These are phyloP conservation scores for Neolentinus lepideus DNA, from an alignment of 1,284 basidiomycete species.

Conservation along the genomic window DNA sequence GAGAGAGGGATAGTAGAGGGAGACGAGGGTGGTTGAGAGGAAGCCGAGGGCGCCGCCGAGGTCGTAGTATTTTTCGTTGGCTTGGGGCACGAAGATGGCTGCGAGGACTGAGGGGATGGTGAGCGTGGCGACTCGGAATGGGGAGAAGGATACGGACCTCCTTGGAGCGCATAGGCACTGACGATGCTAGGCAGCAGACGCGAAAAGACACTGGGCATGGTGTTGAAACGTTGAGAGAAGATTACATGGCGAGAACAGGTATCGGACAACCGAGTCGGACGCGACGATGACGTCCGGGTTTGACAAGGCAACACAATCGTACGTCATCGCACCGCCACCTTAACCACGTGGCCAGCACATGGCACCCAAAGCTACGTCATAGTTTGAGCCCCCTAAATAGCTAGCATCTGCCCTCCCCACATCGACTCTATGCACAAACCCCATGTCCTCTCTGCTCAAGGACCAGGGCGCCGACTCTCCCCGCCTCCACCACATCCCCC, in stretches of 20 bases:
- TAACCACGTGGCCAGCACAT: neutral
- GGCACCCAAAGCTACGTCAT: neutral
- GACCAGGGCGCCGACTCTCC: neutral
- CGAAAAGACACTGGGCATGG: constrained; percentile 26
- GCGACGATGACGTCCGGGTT: no score
- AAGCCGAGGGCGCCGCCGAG: constrained; percentile 62
- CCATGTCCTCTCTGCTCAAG: neutral
- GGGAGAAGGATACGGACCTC: constrained; percentile 16
- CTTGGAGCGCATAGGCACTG: constrained; percentile 31
- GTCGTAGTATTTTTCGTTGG: constrained; percentile 53
- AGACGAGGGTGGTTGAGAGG: constrained; percentile 53
- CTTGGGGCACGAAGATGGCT: constrained; percentile 47
- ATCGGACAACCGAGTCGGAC: no score
- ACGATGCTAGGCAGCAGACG: constrained; percentile 26
- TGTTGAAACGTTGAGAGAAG: neutral
- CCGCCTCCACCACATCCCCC: constrained; percentile 2
- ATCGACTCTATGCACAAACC: neutral
- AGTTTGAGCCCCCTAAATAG: no score
- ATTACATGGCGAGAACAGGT: no score
- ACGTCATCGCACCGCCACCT: neutral
- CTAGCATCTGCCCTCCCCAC: neutral
- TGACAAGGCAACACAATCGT: no score
- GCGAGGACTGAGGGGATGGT: constrained; percentile 32
- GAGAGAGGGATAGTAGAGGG: constrained; percentile 55
- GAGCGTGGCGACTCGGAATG: neutral